Conservation (phyloP, 306 rosid species). For the barrel medic (Medicago truncatula) region DNA sequence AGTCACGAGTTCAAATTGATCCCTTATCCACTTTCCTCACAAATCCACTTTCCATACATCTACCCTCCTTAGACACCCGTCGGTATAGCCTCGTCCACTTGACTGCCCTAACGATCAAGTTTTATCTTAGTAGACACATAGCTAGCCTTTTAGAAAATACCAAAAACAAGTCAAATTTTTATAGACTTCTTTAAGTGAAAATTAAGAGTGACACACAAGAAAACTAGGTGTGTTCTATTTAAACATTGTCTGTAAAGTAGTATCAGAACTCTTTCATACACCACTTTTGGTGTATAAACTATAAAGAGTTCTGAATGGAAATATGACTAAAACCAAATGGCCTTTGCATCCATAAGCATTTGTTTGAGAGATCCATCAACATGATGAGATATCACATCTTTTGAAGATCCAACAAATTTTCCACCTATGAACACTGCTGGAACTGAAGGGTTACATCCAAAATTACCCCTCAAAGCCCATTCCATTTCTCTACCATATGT, state of each 20-base stretch:
- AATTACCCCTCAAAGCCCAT: conserved; percentile 63
- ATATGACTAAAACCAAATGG: conserved; percentile 83
- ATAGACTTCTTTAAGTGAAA: conserved; percentile 35
- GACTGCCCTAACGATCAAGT: not conserved
- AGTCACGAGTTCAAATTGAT: not conserved
- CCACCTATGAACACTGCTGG: conserved; percentile 98
- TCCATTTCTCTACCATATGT: conserved; percentile 89
- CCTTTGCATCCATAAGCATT: conserved; percentile 89
- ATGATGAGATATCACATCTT: conserved; percentile 90
- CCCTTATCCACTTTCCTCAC: too few relatives aligned
- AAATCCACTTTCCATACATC: too few relatives aligned
- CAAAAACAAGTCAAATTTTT: conserved; percentile 3
- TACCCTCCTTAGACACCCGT: not conserved
- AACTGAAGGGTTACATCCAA: conserved; percentile 89
- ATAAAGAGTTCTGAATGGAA: conserved; percentile 29
- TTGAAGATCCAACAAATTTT: conserved; percentile 81
- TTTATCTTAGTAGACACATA: not conserved
- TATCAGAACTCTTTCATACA: conserved; percentile 32
- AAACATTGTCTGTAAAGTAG: conserved; percentile 36
- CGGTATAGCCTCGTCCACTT: not conserved
- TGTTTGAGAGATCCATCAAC: conserved; percentile 93
- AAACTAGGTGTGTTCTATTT: conserved; percentile 41
- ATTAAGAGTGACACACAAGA: conserved; percentile 50
- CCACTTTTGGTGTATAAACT: conserved; percentile 25
- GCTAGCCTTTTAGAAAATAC: conserved; percentile 25